Evolutionary conservation across 176 grass and related monocot genomes (phyloP), one percentile per base, ranked within the genome.

Genomic region (Otatea glauca): DNA sequence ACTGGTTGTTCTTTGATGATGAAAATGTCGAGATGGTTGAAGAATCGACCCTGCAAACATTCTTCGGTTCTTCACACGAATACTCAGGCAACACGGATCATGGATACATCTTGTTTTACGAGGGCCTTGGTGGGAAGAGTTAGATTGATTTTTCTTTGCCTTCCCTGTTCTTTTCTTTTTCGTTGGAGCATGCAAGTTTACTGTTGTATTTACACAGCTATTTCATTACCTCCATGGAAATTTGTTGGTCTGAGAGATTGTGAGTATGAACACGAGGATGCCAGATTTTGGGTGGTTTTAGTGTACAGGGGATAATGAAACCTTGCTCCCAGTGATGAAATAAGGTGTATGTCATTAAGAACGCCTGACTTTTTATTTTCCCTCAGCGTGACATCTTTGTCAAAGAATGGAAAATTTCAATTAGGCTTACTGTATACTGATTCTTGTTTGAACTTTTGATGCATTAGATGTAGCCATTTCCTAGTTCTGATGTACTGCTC

Each of bases 91-190:
- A 99, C 87, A 96, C 96, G 5, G 96, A 99, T 76, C 93, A 99
- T 87, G 96, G 96, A 4, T 99, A 99, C 81, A 99, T 99, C 88
- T 91, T 99, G 84, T 99, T 99, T 70, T 99, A 99, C 23, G 96
- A 98, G 85, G 89, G 96, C 66, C 90, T 90, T 72, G 89, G 89
- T 63, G 88, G 74, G 76, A 88, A 88, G 86, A 86, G 86, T 91
- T 91, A 87, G 85, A 61, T 69, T 44, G 69, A 74, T 79, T 84
- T 84, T 69, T 66, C 53, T 63, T 55, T 4, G 5, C 29, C 44
- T 84, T 87, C 44, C 76, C 64, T 58, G 75, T 78, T 61, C 14
- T 74, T 49, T 84, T 65, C 16, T 50, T 73, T 64, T 83, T 60
- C 66, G 68, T 85, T 86, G 77, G 81, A 83, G 77, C 72, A 73